phyloP scores from a whole-genome alignment of 257 asterid genomes.

The Thymus mandschuricus region DNA sequence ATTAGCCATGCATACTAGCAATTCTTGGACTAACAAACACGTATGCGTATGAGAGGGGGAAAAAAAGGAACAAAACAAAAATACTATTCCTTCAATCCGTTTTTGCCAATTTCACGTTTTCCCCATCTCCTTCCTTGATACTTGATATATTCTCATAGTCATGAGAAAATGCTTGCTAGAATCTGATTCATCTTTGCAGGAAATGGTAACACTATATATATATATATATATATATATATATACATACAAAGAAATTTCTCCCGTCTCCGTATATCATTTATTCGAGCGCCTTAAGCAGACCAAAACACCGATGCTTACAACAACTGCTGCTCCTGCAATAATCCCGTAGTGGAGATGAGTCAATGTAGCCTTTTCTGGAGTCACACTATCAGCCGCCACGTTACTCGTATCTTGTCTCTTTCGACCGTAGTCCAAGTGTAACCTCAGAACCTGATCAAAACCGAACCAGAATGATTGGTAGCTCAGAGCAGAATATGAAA shows the following conservation, averaged over 20 bases:
- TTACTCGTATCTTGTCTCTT: slow-evolving; percentile 33
- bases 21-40: neutral
- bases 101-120: neutral
- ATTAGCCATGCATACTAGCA: neutral
- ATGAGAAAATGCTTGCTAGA: neutral
- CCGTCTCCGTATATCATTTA: slow-evolving; percentile 29
- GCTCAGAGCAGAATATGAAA: no score
- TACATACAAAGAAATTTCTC: neutral
- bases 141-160: no score
- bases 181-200: neutral
- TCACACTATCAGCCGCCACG: slow-evolving; percentile 24
- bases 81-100: neutral
- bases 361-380: slow-evolving; percentile 40
- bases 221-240: neutral
- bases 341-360: slow-evolving; percentile 42
- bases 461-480: neutral
- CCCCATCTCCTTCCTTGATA: neutral
- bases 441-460: slow-evolving; percentile 65
- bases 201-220: neutral
- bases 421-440: slow-evolving; percentile 57
- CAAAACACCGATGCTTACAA: slow-evolving; percentile 65
- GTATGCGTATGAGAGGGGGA: no score
- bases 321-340: slow-evolving; percentile 65
- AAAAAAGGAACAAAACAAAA: no score
- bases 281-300: slow-evolving; percentile 66